These are phyloP conservation scores for Dipteronia sinensis DNA, from an alignment of 345 rosid species.

Conservation along the genomic window DNA sequence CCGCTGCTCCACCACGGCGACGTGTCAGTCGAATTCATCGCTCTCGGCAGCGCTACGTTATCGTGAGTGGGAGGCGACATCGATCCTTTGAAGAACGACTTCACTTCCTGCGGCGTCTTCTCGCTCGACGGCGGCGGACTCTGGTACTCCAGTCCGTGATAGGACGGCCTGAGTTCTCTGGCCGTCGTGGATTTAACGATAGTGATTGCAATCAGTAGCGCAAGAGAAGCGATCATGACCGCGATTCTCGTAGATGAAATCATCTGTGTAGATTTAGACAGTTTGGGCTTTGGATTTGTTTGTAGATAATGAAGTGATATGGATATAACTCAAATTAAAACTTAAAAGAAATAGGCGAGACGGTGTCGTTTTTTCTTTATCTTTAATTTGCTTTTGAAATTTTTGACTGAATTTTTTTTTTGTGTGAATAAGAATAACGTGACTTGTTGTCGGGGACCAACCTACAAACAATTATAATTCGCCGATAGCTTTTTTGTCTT, in stretches of 20 bases:
- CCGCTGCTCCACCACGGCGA: constrained; percentile 39
- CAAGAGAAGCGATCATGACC: neutral
- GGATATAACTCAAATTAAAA: neutral
- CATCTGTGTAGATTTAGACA: neutral
- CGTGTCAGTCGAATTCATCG: constrained; percentile 38
- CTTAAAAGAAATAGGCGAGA: neutral
- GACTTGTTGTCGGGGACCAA: constrained; percentile 14
- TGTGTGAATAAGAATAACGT: neutral
- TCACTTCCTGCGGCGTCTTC: constrained; percentile 45
- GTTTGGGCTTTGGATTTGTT: too few relatives aligned
- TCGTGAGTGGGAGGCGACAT: constrained; percentile 21
- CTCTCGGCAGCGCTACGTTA: constrained; percentile 47
- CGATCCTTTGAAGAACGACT: constrained; percentile 47
- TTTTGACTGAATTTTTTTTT: neutral
- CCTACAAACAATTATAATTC: constrained; percentile 4
- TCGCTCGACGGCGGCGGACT: constrained; percentile 35
- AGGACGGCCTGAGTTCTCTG: constrained; percentile 66
- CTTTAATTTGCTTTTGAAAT: neutral
- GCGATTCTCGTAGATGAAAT: neutral
- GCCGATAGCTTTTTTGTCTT: constrained; percentile 27
- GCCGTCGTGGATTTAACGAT: constrained; percentile 28
- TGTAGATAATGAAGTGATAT: neutral
- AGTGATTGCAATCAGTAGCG: constrained; percentile 26
- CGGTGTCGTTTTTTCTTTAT: neutral
- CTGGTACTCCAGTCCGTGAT: constrained; percentile 71